Evolutionary conservation across 1,139 yeast genomes (phyloP).

Genomic region (Hansenula anomala): DNA sequence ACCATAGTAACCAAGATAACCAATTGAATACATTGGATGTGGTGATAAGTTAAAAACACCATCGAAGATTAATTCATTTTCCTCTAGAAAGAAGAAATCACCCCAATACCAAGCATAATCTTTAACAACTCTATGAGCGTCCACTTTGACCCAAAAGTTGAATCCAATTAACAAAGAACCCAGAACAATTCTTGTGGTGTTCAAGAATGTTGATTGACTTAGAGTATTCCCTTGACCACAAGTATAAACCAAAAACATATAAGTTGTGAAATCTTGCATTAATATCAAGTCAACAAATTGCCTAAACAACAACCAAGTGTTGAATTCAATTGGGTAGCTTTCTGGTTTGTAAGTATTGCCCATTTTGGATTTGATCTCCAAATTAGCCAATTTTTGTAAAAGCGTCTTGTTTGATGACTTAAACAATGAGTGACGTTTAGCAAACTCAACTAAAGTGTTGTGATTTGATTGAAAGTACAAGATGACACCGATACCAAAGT

Average conservation of each 20-base stretch:
- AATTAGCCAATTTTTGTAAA: conserved; percentile 40
- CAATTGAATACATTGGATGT: conserved; percentile 91
- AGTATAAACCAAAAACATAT: conserved; percentile 63
- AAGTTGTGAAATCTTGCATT: conserved; percentile 83
- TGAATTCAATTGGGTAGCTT: conserved; percentile 66
- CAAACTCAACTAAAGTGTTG: conserved; percentile 51
- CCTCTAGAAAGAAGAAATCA: conserved; percentile 82
- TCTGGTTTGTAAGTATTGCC: conserved; percentile 46
- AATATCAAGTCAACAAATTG: conserved; percentile 77
- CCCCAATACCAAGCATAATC: conserved; percentile 98
- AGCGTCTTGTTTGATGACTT: conserved; percentile 23
- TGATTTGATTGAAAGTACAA: conserved; percentile 65
- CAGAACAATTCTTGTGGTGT: conserved; percentile 33
- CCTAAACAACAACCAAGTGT: conserved; percentile 79
- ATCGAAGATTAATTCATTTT: conserved; percentile 72
- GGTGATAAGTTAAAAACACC: conserved; percentile 92
- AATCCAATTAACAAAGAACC: conserved; percentile 56
- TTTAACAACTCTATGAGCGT: conserved; percentile 85
- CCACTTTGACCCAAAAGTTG: conserved; percentile 82
- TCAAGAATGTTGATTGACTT: conserved; percentile 29
- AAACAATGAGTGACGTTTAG: conserved; percentile 46
- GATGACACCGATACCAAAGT: conserved; percentile 73
- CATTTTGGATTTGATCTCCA: conserved; percentile 58
- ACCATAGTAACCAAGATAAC: conserved; percentile 86
- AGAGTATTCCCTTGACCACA: conserved; percentile 37